Evolutionary conservation across 1,139 yeast genomes (phyloP).

Genomic region (Yamadazyma buinensis): DNA sequence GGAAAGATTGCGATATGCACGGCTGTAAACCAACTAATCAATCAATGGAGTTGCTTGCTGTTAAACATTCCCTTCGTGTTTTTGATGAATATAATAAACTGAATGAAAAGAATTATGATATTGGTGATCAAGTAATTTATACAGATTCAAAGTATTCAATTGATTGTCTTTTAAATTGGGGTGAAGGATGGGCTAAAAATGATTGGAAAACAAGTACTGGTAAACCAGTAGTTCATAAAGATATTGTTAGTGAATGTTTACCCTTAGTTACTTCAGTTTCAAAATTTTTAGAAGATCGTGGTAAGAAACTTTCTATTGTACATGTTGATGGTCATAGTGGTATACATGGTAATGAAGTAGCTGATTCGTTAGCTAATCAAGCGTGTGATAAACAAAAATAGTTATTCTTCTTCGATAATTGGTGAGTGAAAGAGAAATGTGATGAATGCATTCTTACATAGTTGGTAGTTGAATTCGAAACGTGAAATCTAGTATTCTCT

Average conservation of each 20-base stretch:
- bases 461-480: no score
- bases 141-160: conserved; percentile 61
- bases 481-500: no score
- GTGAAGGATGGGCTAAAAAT: conserved; percentile 46
- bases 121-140: conserved; percentile 21
- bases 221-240: conserved; percentile 46
- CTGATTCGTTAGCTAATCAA: conserved; percentile 67
- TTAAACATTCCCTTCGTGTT: no score
- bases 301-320: conserved; percentile 30
- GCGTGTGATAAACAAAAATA: conserved; percentile 59
- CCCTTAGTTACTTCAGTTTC: conserved; percentile 17
- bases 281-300: no score
- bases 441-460: background rate
- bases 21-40: conserved; percentile 70
- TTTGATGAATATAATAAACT: no score
- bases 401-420: no score
- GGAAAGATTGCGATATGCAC: conserved; percentile 1
- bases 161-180: conserved; percentile 50
- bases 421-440: no score
- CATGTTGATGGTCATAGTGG: conserved; percentile 79
- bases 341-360: conserved; percentile 66
- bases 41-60: conserved; percentile 74
- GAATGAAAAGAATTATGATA: no score
- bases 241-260: conserved; percentile 37
- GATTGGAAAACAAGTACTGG: conserved; percentile 50